phyloP scores from a whole-genome alignment of 2,329 filamentous ascomycete genomes.

The Didymella arachidicola region DNA sequence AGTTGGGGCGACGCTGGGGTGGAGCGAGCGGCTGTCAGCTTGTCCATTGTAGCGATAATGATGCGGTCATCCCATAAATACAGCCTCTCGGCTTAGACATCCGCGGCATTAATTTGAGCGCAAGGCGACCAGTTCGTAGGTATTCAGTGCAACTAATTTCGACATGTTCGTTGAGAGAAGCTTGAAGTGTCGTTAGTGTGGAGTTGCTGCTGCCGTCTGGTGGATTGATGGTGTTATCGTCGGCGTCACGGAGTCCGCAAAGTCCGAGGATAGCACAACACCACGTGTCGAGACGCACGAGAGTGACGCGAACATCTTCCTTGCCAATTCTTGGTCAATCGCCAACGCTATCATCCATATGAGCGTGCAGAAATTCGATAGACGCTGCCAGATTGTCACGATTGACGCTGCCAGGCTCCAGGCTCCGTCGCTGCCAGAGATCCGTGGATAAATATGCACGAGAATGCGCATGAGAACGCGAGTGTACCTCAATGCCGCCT shows the following conservation, averaged over 20 bases:
- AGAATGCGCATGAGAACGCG: background rate
- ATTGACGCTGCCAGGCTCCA: background rate
- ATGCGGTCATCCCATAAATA: slow-evolving; percentile 19
- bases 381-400: background rate
- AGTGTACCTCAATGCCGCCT: background rate
- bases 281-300: slow-evolving; percentile 1
- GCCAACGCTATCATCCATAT: slow-evolving; percentile 1
- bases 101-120: slow-evolving; percentile 1
- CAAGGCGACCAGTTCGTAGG: background rate
- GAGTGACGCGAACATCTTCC: slow-evolving; percentile 14
- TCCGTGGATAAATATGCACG: background rate
- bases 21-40: slow-evolving; percentile 7
- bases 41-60: slow-evolving; percentile 3
- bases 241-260: slow-evolving; percentile 14
- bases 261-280: background rate
- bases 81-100: background rate
- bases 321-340: background rate
- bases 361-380: background rate
- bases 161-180: slow-evolving; percentile 6
- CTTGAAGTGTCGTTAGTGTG: slow-evolving; percentile 1
- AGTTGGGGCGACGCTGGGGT: slow-evolving; percentile 6
- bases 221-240: slow-evolving; percentile 1
- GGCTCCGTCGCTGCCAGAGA: background rate
- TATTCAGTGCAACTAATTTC: slow-evolving; percentile 6
- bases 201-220: slow-evolving; percentile 4